Conservation (phyloP, 768 basidiomycete genomes). For the Psilocybe sp. region DNA sequence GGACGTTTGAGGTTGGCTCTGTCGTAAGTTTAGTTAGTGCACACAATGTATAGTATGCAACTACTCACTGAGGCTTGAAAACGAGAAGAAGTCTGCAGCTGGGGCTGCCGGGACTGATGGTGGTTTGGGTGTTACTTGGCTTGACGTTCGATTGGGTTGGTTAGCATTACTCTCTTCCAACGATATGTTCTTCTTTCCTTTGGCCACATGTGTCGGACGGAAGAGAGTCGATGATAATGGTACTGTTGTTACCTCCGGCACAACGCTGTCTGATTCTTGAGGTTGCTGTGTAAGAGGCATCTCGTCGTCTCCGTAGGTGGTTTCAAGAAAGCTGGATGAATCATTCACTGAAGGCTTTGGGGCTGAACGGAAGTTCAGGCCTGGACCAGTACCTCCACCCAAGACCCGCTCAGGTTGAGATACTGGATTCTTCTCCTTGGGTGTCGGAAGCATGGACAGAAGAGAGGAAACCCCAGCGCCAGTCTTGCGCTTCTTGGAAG, state of each 20-base stretch:
- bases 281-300: constrained; percentile 6
- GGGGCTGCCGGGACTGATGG: constrained; percentile 23
- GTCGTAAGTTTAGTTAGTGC: background rate
- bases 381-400: constrained; percentile 60
- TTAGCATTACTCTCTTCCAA: constrained; percentile 36
- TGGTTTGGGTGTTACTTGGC: background rate
- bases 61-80: constrained; percentile 48
- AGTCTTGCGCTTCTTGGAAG: constrained; percentile 30
- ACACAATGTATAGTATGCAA: background rate
- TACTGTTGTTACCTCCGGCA: background rate
- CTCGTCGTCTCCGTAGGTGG: constrained; percentile 15
- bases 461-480: constrained; percentile 65
- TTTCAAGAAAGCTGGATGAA: constrained; percentile 7
- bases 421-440: constrained; percentile 51
- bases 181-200: constrained; percentile 58
- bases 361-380: constrained; percentile 54
- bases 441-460: constrained; percentile 72
- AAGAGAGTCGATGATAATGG: constrained; percentile 42
- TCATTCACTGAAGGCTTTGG: constrained; percentile 3
- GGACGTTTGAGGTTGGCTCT: background rate
- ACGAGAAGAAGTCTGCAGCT: constrained; percentile 56
- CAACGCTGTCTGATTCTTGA: background rate
- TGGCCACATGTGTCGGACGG: constrained; percentile 55
- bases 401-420: constrained; percentile 52
- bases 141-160: constrained; percentile 9